These are phyloP conservation scores for Neonectria coccinea DNA, from an alignment of 2,329 filamentous ascomycete genomes.

Conservation along the genomic window DNA sequence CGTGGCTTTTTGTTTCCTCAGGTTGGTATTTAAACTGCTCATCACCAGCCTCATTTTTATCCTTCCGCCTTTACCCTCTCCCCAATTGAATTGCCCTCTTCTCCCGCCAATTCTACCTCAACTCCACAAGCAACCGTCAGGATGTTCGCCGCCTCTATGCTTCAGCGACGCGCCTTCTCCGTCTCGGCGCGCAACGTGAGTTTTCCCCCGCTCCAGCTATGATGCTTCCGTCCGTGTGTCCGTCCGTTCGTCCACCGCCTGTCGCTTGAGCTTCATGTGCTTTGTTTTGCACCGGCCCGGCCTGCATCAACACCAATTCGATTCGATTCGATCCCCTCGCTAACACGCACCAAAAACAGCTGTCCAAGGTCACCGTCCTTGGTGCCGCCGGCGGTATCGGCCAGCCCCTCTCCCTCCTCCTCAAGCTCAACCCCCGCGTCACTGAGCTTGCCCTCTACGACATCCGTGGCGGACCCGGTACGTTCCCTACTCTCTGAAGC, in stretches of 20 bases:
- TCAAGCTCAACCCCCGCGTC: conserved; percentile 98
- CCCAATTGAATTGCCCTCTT: conserved; percentile 25
- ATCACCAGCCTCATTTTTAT: conserved; percentile 31
- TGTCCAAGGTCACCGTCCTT: conserved; percentile 97
- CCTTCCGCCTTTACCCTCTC: conserved; percentile 38
- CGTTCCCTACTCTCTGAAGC: conserved; percentile 49
- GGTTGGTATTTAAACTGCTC: conserved; percentile 35
- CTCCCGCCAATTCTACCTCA: conserved; percentile 33
- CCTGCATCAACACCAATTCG: conserved; percentile 4
- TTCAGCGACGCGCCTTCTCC: conserved; percentile 85
- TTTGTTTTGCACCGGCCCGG: conserved; percentile 11
- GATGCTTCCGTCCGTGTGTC: conserved; percentile 17
- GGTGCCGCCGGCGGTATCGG: conserved; percentile 98
- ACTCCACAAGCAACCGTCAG: conserved; percentile 46
- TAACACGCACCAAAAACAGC: conserved; percentile 61
- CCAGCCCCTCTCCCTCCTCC: conserved; percentile 94
- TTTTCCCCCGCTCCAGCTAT: conserved; percentile 32
- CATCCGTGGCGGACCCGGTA: conserved; percentile 93
- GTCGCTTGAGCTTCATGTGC: conserved; percentile 8
- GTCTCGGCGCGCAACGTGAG: conserved; percentile 81
- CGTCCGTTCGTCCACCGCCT: conserved; percentile 19
- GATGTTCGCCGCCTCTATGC: conserved; percentile 80
- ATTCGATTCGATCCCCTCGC: conserved; percentile 37
- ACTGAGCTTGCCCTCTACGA: conserved; percentile 97
- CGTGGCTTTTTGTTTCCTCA: conserved; percentile 24